These are phyloP conservation scores for Tulasnella sp. DNA, from an alignment of 768 basidiomycete species.

Conservation along the genomic window DNA sequence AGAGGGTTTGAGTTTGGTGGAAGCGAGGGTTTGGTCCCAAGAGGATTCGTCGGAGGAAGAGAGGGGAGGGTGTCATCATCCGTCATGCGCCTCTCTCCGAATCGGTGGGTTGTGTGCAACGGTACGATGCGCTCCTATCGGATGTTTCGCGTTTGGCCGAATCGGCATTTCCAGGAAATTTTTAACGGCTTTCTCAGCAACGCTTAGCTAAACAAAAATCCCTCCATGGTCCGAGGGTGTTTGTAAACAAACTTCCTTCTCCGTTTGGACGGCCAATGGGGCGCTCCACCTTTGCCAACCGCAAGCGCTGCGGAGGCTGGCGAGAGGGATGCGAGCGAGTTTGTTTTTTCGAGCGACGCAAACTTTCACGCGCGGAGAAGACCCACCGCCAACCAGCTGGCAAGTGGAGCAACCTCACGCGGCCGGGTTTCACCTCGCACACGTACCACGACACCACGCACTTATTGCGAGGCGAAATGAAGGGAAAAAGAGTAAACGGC, in stretches of 20 bases:
- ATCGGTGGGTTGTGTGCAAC: background rate
- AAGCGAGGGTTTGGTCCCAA: slow-evolving; percentile 15
- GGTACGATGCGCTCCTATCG: background rate
- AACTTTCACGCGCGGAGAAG: slow-evolving; percentile 18
- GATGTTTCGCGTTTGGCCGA: slow-evolving; percentile 12
- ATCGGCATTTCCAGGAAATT: slow-evolving; percentile 16
- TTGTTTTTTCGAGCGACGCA: background rate
- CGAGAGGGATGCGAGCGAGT: background rate
- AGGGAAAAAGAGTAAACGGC: slow-evolving; percentile 5
- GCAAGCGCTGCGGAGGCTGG: background rate
- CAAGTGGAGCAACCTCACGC: background rate
- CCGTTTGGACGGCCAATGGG: background rate
- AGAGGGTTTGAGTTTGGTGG: background rate
- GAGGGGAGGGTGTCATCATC: slow-evolving; percentile 5
- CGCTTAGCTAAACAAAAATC: background rate
- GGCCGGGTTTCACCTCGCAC: too few species aligned
- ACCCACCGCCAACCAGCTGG: background rate
- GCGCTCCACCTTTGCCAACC: background rate
- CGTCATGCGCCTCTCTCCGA: slow-evolving; percentile 13
- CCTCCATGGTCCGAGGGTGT: background rate
- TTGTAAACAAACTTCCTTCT: background rate
- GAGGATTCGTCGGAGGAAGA: slow-evolving; percentile 8
- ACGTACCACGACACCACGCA: slow-evolving; percentile 6
- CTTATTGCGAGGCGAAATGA: slow-evolving; percentile 11
- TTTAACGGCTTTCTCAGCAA: background rate